phyloP scores from a whole-genome alignment of 129 eudicot species.

The Chrysanthemum lavandulifolium region DNA sequence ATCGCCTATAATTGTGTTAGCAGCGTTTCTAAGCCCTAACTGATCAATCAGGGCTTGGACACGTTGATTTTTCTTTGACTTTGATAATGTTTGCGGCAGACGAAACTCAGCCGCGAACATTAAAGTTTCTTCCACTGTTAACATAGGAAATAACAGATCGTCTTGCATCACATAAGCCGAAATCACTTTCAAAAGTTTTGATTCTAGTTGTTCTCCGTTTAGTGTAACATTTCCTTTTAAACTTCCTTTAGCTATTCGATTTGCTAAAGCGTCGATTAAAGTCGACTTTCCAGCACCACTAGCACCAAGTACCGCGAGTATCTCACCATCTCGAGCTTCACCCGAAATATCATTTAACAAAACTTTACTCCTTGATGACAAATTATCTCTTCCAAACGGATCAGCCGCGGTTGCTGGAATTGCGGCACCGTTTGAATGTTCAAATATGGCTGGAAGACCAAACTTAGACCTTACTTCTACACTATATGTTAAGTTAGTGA shows the following conservation, averaged over 20 bases:
- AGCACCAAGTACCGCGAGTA: constrained; percentile 90
- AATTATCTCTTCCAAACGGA: constrained; percentile 34
- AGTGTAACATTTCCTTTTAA: constrained; percentile 62
- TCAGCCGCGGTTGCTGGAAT: constrained; percentile 38
- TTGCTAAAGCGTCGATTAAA: constrained; percentile 82
- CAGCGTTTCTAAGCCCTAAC: constrained; percentile 83
- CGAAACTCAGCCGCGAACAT: constrained; percentile 93
- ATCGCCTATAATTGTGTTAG: constrained; percentile 90
- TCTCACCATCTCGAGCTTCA: constrained; percentile 76
- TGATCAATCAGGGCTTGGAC: constrained; percentile 84
- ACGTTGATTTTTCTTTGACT: constrained; percentile 65
- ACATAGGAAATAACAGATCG: constrained; percentile 81
- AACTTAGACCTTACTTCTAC: constrained; percentile 41
- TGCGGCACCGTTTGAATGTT: constrained; percentile 11
- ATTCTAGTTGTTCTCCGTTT: constrained; percentile 73
- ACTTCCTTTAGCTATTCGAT: constrained; percentile 80
- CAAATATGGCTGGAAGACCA: constrained; percentile 17
- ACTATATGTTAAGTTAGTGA: constrained; percentile 48
- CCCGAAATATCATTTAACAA: constrained; percentile 82
- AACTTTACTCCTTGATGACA: constrained; percentile 43
- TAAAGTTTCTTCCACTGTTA: constrained; percentile 92
- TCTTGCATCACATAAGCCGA: constrained; percentile 98
- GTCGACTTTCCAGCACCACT: constrained; percentile 95
- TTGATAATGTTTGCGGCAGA: constrained; percentile 67
- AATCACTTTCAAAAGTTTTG: constrained; percentile 69